Percentiles rank a stretch among this genome's conserved stretches.
Conservation (phyloP, 208 protist genomes). For the Leishmania guyanensis region DNA sequence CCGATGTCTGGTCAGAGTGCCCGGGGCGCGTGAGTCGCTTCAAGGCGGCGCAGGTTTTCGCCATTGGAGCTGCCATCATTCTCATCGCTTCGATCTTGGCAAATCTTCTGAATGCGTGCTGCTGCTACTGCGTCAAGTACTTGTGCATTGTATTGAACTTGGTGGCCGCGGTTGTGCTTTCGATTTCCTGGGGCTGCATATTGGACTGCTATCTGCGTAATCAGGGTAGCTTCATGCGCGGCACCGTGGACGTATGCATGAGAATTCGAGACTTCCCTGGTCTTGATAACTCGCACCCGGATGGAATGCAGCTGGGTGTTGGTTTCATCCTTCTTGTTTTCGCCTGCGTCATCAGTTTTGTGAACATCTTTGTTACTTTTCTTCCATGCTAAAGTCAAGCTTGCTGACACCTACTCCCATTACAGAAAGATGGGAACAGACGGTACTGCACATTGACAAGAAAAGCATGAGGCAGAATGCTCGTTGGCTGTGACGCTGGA, state of each 20-base stretch:
- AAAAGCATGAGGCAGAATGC: neutral
- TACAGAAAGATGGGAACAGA: neutral
- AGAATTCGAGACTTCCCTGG: constrained; percentile 28
- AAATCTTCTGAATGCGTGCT: constrained; percentile 33
- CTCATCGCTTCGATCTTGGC: constrained; percentile 20
- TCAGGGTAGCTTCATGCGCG: constrained; percentile 6
- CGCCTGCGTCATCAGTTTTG: constrained; percentile 30
- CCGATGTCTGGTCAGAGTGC: constrained; percentile 33
- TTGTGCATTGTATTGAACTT: constrained; percentile 37
- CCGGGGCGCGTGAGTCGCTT: constrained; percentile 27
- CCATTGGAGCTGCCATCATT: constrained; percentile 34
- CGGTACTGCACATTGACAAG: neutral
- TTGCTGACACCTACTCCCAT: neutral
- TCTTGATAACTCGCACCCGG: constrained; percentile 7
- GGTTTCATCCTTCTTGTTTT: constrained; percentile 48
- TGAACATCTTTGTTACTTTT: constrained; percentile 42
- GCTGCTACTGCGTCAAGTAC: constrained; percentile 39
- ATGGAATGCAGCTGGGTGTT: constrained; percentile 39
- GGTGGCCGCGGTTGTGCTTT: constrained; percentile 13
- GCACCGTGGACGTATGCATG: constrained; percentile 11
- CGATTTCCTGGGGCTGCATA: constrained; percentile 50
- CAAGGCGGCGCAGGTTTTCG: constrained; percentile 38
- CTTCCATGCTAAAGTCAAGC: constrained; percentile 28
- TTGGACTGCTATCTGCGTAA: constrained; percentile 31
- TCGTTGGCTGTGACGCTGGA: neutral